phyloP scores from a whole-genome alignment of 2,329 filamentous ascomycete species.

The Xylariaceae sp. region DNA sequence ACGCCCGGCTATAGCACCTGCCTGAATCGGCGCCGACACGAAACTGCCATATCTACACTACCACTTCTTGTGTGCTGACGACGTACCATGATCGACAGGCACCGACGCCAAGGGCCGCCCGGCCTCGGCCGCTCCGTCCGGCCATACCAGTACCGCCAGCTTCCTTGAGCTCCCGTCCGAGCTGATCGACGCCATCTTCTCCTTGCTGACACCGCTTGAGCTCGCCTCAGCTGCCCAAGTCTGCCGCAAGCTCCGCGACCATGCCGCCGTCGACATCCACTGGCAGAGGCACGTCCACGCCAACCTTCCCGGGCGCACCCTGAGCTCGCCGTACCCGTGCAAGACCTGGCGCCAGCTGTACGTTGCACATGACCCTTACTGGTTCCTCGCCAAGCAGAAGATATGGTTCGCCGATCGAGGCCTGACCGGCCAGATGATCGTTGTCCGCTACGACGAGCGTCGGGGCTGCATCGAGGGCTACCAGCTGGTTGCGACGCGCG shows the following conservation, averaged over 20 bases:
- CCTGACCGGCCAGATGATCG: slow-evolving; percentile 65
- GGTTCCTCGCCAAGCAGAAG: slow-evolving; percentile 75
- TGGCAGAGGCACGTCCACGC: slow-evolving; percentile 66
- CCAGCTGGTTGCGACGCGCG: slow-evolving; percentile 60
- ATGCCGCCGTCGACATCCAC: slow-evolving; percentile 57
- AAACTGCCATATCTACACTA: not conserved
- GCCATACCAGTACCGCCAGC: slow-evolving; percentile 1
- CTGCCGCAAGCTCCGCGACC: slow-evolving; percentile 52
- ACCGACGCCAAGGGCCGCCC: not conserved
- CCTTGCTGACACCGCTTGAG: slow-evolving; percentile 56
- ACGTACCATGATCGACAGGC: not conserved
- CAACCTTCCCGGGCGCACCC: slow-evolving; percentile 50
- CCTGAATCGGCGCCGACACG: too few relatives aligned
- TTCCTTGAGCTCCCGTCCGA: slow-evolving; percentile 63
- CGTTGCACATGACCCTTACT: slow-evolving; percentile 65
- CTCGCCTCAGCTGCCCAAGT: slow-evolving; percentile 53
- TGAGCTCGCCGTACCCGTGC: slow-evolving; percentile 51
- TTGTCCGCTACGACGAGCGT: slow-evolving; percentile 68
- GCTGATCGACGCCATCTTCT: slow-evolving; percentile 64
- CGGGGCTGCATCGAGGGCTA: slow-evolving; percentile 75
- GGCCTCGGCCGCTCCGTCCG: slow-evolving; percentile 2
- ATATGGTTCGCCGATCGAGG: slow-evolving; percentile 79
- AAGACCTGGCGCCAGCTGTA: slow-evolving; percentile 65
- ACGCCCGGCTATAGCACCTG: too few relatives aligned
- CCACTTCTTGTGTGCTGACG: not conserved